Conservation (phyloP, 768 basidiomycete species). For the Lactifluus echinatus region DNA sequence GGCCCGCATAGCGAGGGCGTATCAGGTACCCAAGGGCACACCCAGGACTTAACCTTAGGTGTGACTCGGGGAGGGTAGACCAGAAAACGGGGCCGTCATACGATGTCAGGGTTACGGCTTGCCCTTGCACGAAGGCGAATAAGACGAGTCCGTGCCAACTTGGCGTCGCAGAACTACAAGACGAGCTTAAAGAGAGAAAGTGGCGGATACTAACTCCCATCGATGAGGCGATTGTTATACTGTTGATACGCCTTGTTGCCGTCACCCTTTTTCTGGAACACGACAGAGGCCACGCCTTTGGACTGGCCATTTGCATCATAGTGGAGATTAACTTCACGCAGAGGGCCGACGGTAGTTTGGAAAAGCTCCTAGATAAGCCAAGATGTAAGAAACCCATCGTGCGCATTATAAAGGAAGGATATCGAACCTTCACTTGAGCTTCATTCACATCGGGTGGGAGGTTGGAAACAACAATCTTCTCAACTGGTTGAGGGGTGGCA, state of each 20-base stretch:
- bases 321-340: slow-evolving; percentile 74
- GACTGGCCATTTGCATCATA: slow-evolving; percentile 82
- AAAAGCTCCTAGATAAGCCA: slow-evolving; percentile 71
- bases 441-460: slow-evolving; percentile 92
- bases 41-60: slow-evolving; percentile 5
- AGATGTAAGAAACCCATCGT: background rate
- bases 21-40: slow-evolving; percentile 4
- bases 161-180: slow-evolving; percentile 19
- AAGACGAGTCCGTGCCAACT: slow-evolving; percentile 18
- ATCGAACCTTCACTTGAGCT: slow-evolving; percentile 78
- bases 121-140: slow-evolving; percentile 17
- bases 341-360: slow-evolving; percentile 78
- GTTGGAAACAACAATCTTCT: slow-evolving; percentile 95
- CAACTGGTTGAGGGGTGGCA: slow-evolving; percentile 38
- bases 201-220: slow-evolving; percentile 97
- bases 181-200: slow-evolving; percentile 28
- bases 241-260: slow-evolving; percentile 86
- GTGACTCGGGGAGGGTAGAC: slow-evolving; percentile 6
- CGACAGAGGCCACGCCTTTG: slow-evolving; percentile 83
- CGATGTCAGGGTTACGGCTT: slow-evolving; percentile 3
- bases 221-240: slow-evolving; percentile 98
- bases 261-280: slow-evolving; percentile 80
- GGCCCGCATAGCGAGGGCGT: background rate
- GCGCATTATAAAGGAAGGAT: background rate
- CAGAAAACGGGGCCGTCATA: slow-evolving; percentile 9